Evolutionary conservation across 2,329 filamentous ascomycete species (phyloP).

Genomic region (Cladorrhinum sp.): DNA sequence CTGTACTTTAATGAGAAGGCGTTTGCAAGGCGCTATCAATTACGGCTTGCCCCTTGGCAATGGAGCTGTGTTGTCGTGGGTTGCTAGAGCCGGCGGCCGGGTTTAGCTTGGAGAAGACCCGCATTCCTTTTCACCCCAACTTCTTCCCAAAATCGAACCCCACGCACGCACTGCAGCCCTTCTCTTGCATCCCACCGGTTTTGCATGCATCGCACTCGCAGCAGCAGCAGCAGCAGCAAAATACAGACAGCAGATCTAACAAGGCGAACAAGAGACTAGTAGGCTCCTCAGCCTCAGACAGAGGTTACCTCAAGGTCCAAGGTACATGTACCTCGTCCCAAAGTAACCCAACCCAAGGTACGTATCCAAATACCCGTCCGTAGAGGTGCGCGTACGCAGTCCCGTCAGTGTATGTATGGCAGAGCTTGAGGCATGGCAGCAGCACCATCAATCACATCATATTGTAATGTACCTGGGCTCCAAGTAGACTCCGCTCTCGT

Average conservation of each 20-base stretch:
- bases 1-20: background rate
- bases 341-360: slow-evolving; percentile 10
- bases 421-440: slow-evolving; percentile 16
- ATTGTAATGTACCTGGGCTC: background rate
- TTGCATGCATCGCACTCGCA: slow-evolving; percentile 28
- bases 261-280: slow-evolving; percentile 5
- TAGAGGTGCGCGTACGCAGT: background rate
- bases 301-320: slow-evolving; percentile 5
- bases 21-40: background rate
- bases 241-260: slow-evolving; percentile 17
- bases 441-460: background rate
- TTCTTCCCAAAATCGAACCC: slow-evolving; percentile 28
- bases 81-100: slow-evolving; percentile 12
- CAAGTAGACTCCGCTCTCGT: background rate
- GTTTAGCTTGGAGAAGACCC: slow-evolving; percentile 23
- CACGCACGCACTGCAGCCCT: slow-evolving; percentile 25
- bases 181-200: slow-evolving; percentile 26
- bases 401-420: slow-evolving; percentile 13
- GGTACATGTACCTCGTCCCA: background rate
- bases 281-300: too few species aligned
- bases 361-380: slow-evolving; percentile 13
- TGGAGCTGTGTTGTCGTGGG: slow-evolving; percentile 27
- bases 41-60: slow-evolving; percentile 19
- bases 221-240: slow-evolving; percentile 24
- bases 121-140: slow-evolving; percentile 29